Evolutionary conservation across 23 red algal genomes (phyloP).

Genomic region (Gracilaria caudata): DNA sequence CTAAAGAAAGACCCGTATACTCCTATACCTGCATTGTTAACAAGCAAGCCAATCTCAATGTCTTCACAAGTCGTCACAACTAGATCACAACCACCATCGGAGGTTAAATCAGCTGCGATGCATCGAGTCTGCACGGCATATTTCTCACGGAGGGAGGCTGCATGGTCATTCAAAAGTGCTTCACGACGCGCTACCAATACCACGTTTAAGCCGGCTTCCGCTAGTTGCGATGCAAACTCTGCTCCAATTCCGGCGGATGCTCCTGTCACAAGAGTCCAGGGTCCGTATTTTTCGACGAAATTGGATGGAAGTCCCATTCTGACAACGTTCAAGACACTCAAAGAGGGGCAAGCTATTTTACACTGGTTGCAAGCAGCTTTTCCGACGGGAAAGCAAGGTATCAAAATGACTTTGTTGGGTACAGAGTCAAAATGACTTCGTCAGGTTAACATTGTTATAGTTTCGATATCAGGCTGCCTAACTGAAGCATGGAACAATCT

Average conservation of each 20-base stretch:
- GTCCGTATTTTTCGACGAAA: slow-evolving; percentile 30
- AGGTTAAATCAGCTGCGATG: slow-evolving; percentile 74
- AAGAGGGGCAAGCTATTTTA: too few species aligned
- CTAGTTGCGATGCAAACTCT: slow-evolving; percentile 73
- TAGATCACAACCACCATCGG: slow-evolving; percentile 42
- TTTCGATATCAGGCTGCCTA: too few species aligned
- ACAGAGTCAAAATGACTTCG: too few species aligned
- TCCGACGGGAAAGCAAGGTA: too few species aligned
- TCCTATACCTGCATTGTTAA: slow-evolving; percentile 88
- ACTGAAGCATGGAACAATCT: too few species aligned
- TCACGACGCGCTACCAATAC: slow-evolving; percentile 70
- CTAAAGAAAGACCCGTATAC: slow-evolving; percentile 35
- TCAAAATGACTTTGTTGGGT: too few species aligned
- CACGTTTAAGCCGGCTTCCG: slow-evolving; percentile 64
- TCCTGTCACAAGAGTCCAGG: slow-evolving; percentile 92
- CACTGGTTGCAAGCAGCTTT: too few species aligned
- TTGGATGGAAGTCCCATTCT: not conserved
- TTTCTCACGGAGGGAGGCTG: slow-evolving; percentile 25
- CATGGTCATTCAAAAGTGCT: slow-evolving; percentile 64
- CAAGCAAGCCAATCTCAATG: slow-evolving; percentile 41
- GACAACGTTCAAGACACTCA: too few species aligned
- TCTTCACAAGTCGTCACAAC: slow-evolving; percentile 11
- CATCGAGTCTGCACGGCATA: slow-evolving; percentile 27
- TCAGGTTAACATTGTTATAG: too few species aligned
- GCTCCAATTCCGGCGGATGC: slow-evolving; percentile 95